Conservation (phyloP, 2,329 filamentous ascomycete genomes). For the Neoscytalidium dimidiatum region DNA sequence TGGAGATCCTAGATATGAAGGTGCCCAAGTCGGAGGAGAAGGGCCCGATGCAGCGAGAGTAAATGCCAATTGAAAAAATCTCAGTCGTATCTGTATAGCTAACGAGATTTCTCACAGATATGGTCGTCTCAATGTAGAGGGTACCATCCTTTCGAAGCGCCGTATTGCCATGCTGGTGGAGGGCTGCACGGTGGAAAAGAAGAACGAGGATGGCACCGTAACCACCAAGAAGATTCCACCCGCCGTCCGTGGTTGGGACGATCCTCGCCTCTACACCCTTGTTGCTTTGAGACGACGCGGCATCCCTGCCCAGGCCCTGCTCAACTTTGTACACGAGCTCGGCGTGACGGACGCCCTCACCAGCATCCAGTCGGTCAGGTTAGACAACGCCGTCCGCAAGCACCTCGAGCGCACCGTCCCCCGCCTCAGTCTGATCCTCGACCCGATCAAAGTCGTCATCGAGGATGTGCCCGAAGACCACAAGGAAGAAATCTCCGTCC, state of each 20-base stretch:
- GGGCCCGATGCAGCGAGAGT: slow-evolving; percentile 86
- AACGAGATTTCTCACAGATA: slow-evolving; percentile 39
- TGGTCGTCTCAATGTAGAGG: slow-evolving; percentile 74
- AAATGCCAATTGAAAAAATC: slow-evolving; percentile 35
- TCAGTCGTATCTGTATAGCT: slow-evolving; percentile 8
- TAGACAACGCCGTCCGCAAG: slow-evolving; percentile 80
- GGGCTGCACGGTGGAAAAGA: slow-evolving; percentile 51
- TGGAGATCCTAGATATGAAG: slow-evolving; percentile 79
- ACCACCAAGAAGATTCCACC: slow-evolving; percentile 44
- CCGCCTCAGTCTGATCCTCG: slow-evolving; percentile 83
- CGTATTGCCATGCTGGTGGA: slow-evolving; percentile 79
- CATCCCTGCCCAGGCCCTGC: slow-evolving; percentile 82
- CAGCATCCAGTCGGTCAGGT: slow-evolving; percentile 77
- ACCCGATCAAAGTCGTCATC: slow-evolving; percentile 80
- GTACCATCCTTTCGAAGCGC: slow-evolving; percentile 85
- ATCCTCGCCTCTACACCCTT: slow-evolving; percentile 85
- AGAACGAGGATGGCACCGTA: slow-evolving; percentile 44
- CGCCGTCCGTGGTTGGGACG: slow-evolving; percentile 83
- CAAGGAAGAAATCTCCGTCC: slow-evolving; percentile 64
- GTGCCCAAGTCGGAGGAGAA: slow-evolving; percentile 59
- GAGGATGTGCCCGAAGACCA: slow-evolving; percentile 76
- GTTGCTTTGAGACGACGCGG: slow-evolving; percentile 82
- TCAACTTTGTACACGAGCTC: slow-evolving; percentile 87
- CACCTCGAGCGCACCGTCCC: slow-evolving; percentile 89
- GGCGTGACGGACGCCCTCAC: slow-evolving; percentile 83